Base-by-base conservation (phyloP, 2,329 filamentous ascomycete genomes). In the Aplosporella prunicola region DNA sequence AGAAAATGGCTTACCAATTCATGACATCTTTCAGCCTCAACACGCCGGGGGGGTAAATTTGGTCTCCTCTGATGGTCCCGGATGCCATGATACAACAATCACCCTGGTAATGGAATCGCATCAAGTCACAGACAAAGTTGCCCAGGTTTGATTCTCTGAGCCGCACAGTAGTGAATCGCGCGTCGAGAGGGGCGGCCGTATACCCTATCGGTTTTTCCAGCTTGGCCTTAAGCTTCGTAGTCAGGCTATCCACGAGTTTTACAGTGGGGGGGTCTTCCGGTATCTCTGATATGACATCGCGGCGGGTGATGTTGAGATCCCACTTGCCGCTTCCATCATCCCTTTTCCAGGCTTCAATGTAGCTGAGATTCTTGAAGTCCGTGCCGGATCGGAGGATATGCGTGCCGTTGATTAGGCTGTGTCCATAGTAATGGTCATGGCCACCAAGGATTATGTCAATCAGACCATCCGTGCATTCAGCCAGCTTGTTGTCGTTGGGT, bases 301-400 rank as follows among this genome's bases (percentile, higher is more conserved):
- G 71, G 16, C 85, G 73, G 45, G 70, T 69, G 43, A 94, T 89
- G 44, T 80, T 75, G 47, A 93, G 80, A 45, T 89, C 76, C 86
- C 86, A 94, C 13, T 71, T 71, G 11, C 51, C 64, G 49, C 45
- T 53, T 3, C 58, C 66, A 20, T 62, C 57, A 1, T 55, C 40
- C 45, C 71, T 76, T 15, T 75, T 69, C 48, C 83, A 74, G 1
- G 76, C 82, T 57, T 93, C 84, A 35, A 95, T 72, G 53, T 93
- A 93, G 53, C 83, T 91, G 22, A 94, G 66, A 55, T 95, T 83
- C 61, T 91, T 93, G 63, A 94, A 95, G 57, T 95, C 88, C 13
- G 80, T 85, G 1, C 88, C 87, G 0, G 84, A 93, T 2, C 88
- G 76, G n/a, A 95, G 66, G 3, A 93, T 75, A 51, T 94, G 87